A percentile compares a stretch with the other conserved stretches of the same genome.
phyloP scores from a whole-genome alignment of 106 monocot genomes.

The Cymbidium sinense region DNA sequence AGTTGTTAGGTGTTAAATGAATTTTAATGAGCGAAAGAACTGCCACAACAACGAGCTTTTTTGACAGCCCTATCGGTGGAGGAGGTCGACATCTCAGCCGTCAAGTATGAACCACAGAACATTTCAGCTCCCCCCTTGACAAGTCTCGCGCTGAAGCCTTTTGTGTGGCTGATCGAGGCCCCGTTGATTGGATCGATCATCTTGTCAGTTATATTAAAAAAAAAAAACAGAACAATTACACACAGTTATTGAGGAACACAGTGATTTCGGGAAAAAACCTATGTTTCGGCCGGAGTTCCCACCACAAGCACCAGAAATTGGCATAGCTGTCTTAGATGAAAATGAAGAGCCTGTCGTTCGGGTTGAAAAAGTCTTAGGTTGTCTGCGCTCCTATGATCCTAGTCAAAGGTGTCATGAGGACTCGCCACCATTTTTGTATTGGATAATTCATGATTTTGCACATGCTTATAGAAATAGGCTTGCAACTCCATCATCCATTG shows the following conservation, averaged over 20 bases:
- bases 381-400: conserved; percentile 57
- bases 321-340: conserved; percentile 51
- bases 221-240: conserved; percentile 60
- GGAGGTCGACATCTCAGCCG: no score
- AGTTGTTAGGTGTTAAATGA: no score
- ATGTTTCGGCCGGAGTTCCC: conserved; percentile 89
- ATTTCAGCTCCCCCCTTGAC: no score
- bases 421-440: conserved; percentile 58
- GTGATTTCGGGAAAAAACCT: conserved; percentile 77
- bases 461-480: conserved; percentile 76
- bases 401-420: conserved; percentile 20
- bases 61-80: no score
- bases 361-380: conserved; percentile 31
- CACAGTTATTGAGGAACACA: conserved; percentile 66
- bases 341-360: conserved; percentile 39
- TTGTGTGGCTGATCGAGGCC: no score
- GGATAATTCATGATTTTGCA: conserved; percentile 96
- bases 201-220: no score
- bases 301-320: conserved; percentile 65
- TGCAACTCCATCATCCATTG: conserved; percentile 75
- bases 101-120: no score
- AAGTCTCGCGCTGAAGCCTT: no score
- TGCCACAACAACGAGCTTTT: no score
- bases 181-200: no score
- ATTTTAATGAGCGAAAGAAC: no score